phyloP scores from a whole-genome alignment of 2,329 filamentous ascomycete species.

The Verticillium zaregamsianum region DNA sequence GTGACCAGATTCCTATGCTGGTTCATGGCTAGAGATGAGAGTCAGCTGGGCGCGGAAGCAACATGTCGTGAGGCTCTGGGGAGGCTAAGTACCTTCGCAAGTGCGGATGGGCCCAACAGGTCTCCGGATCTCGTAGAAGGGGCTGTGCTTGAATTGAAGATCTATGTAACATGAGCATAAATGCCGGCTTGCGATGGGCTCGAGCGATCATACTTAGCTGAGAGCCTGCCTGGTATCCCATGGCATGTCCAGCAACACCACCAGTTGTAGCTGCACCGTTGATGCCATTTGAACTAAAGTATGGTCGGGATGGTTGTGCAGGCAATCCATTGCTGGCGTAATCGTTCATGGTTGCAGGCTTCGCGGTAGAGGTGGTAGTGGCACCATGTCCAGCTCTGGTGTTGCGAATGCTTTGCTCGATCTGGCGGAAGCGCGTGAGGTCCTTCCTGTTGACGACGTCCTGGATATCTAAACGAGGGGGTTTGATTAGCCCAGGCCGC shows the following conservation, averaged over 20 bases:
- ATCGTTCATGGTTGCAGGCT: background rate
- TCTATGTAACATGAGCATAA: background rate
- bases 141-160: slow-evolving; percentile 61
- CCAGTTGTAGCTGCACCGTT: too few relatives aligned
- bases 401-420: slow-evolving; percentile 36
- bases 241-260: background rate
- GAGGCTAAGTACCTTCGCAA: slow-evolving; percentile 64
- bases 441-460: slow-evolving; percentile 32
- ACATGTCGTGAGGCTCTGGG: background rate
- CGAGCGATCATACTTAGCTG: background rate
- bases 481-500: background rate
- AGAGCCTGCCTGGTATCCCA: background rate
- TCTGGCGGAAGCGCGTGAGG: slow-evolving; percentile 35
- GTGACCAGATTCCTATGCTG: slow-evolving; percentile 46
- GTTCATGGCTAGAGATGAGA: slow-evolving; percentile 49
- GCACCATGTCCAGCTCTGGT: slow-evolving; percentile 3
- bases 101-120: slow-evolving; percentile 61
- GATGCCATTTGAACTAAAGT: background rate
- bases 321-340: slow-evolving; percentile 11
- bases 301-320: slow-evolving; percentile 6
- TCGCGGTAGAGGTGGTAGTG: background rate
- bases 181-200: background rate
- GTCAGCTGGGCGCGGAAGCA: slow-evolving; percentile 10
- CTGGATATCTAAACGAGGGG: slow-evolving; percentile 33
- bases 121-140: slow-evolving; percentile 73